Conservation (phyloP, 2,329 filamentous ascomycete species). For the Myriosclerotinia curreyana region DNA sequence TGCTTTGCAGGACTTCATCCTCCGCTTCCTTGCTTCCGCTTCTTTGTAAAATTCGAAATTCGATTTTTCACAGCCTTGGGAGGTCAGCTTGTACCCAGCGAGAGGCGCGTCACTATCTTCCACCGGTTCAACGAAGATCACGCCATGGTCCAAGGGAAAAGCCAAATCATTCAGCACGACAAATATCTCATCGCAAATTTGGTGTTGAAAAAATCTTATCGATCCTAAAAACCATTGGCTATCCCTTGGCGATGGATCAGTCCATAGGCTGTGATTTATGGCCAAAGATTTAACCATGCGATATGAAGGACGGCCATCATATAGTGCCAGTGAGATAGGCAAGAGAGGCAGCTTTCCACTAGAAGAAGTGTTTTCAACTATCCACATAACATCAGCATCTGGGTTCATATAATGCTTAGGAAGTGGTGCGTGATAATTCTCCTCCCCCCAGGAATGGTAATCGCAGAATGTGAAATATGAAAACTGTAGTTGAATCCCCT, state of each 20-base stretch:
- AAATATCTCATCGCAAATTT: constrained; percentile 12
- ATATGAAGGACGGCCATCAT: neutral
- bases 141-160: neutral
- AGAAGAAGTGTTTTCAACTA: neutral
- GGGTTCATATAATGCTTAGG: constrained; percentile 17
- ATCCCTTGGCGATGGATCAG: neutral
- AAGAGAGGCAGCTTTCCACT: neutral
- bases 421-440: neutral
- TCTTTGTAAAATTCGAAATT: neutral
- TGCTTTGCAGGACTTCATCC: neutral
- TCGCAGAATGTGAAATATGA: constrained; percentile 6
- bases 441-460: neutral
- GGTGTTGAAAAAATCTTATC: neutral
- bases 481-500: constrained; percentile 2
- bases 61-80: neutral
- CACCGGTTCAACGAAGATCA: neutral
- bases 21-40: neutral
- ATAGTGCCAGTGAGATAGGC: neutral
- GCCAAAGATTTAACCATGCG: constrained; percentile 4
- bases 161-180: neutral
- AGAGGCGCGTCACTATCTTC: neutral
- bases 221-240: neutral
- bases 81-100: neutral
- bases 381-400: constrained; percentile 5
- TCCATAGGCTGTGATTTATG: constrained; percentile 1